These are phyloP conservation scores for Cyclotella choctawhatcheeana DNA, from an alignment of 108 stramenopile species.

Conservation along the genomic window DNA sequence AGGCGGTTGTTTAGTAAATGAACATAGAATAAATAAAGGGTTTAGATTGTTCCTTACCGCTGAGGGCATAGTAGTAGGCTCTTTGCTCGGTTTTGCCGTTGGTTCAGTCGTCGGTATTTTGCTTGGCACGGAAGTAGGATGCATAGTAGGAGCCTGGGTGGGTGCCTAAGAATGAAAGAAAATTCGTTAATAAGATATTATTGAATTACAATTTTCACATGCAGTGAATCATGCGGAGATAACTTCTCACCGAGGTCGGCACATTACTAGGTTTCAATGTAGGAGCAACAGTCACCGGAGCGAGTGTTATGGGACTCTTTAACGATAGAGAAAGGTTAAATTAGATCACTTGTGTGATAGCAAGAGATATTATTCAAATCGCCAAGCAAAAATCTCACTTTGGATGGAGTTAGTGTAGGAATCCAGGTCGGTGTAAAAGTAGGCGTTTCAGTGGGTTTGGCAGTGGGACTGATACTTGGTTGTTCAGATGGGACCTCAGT, in stretches of 20 bases:
- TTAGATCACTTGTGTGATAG: background rate
- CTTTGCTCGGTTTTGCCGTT: background rate
- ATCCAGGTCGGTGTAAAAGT: slow-evolving; percentile 3
- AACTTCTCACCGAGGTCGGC: background rate
- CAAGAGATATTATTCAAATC: too few species aligned
- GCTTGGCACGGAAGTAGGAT: slow-evolving; percentile 11
- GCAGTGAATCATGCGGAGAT: background rate
- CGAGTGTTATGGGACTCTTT: background rate
- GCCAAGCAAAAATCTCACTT: background rate
- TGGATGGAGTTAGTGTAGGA: background rate
- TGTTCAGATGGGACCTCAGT: background rate
- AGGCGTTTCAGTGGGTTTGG: background rate
- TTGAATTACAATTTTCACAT: background rate
- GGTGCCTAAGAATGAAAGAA: background rate
- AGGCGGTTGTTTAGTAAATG: too few species aligned
- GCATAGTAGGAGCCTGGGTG: background rate
- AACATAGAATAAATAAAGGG: too few species aligned
- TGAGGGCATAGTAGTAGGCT: background rate
- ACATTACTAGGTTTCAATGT: background rate
- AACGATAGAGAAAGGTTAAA: background rate
- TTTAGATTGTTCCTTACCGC: too few species aligned
- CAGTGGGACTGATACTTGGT: background rate
- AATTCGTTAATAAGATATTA: too few species aligned
- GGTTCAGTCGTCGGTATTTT: background rate
- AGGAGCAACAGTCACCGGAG: background rate